Evolutionary conservation across 495 filamentous ascomycete species (phyloP).

Genomic region (Venustampulla echinocandica): DNA sequence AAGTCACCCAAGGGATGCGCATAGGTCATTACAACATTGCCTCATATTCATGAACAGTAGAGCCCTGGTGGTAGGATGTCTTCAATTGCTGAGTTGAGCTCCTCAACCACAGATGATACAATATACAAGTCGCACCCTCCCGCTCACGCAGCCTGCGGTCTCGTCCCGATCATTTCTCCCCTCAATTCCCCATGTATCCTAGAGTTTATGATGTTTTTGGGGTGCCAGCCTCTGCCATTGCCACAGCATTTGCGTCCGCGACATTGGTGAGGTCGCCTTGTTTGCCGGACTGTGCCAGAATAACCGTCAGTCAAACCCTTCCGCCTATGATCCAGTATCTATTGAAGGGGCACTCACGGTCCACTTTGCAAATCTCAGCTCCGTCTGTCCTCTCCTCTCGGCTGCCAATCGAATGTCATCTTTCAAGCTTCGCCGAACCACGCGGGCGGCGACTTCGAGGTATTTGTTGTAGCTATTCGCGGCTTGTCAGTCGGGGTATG

Average conservation of each 20-base stretch:
- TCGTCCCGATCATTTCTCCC: neutral
- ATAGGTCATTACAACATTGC: neutral
- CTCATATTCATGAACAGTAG: too few relatives aligned
- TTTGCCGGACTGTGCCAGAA: constrained; percentile 74
- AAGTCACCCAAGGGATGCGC: neutral
- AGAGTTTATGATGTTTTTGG: constrained; percentile 4
- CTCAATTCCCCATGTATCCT: neutral
- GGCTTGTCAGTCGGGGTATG: constrained; percentile 14
- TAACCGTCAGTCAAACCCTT: constrained; percentile 12
- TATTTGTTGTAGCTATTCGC: constrained; percentile 71
- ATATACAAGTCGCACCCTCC: constrained; percentile 18
- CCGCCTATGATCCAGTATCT: neutral
- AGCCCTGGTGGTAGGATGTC: constrained; percentile 1
- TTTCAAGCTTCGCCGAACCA: constrained; percentile 86
- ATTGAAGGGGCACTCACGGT: constrained; percentile 54
- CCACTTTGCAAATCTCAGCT: constrained; percentile 94
- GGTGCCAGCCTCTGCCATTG: constrained; percentile 38
- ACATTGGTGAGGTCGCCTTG: constrained; percentile 78
- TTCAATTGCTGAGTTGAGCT: constrained; percentile 9
- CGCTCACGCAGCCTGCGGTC: too few relatives aligned
- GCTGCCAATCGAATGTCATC: constrained; percentile 78
- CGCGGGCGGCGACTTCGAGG: constrained; percentile 65
- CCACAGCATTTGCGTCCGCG: constrained; percentile 59
- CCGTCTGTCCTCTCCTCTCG: constrained; percentile 83
- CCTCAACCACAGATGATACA: constrained; percentile 19